Conservation (phyloP, 148 eudicot species). For the Vaccinium myrtillus region DNA sequence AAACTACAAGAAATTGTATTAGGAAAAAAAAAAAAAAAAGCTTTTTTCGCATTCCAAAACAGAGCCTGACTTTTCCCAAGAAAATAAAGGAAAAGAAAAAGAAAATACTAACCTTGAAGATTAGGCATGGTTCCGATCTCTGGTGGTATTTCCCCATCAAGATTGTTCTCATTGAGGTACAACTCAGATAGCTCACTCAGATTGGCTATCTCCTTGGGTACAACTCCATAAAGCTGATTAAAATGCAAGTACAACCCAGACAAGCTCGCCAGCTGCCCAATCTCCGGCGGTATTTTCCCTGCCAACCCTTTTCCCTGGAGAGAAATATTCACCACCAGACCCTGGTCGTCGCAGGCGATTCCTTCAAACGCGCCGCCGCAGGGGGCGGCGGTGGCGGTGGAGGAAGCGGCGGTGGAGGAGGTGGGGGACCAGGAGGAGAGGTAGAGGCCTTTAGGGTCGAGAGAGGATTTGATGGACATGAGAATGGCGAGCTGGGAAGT, state of each 20-base stretch:
- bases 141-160: constrained; percentile 61
- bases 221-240: constrained; percentile 54
- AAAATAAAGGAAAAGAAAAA: not conserved
- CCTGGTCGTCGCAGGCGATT: constrained; percentile 40
- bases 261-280: constrained; percentile 65
- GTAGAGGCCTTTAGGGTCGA: constrained; percentile 57
- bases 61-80: constrained; percentile 15
- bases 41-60: not conserved
- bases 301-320: constrained; percentile 75
- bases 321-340: constrained; percentile 63
- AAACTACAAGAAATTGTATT: not conserved
- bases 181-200: constrained; percentile 68
- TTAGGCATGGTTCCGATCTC: constrained; percentile 63
- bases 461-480: constrained; percentile 49
- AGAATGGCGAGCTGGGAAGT: constrained; percentile 40
- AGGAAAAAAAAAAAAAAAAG: not conserved
- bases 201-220: constrained; percentile 64
- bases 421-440: constrained; percentile 59
- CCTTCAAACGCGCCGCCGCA: constrained; percentile 66
- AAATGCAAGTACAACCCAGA: constrained; percentile 83
- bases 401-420: not conserved
- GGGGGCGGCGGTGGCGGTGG: constrained; percentile 36
- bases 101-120: constrained; percentile 63
- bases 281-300: constrained; percentile 62
- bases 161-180: constrained; percentile 79